Base-by-base conservation (phyloP, 495 filamentous ascomycete genomes). In the Penicillium mononematosum region DNA sequence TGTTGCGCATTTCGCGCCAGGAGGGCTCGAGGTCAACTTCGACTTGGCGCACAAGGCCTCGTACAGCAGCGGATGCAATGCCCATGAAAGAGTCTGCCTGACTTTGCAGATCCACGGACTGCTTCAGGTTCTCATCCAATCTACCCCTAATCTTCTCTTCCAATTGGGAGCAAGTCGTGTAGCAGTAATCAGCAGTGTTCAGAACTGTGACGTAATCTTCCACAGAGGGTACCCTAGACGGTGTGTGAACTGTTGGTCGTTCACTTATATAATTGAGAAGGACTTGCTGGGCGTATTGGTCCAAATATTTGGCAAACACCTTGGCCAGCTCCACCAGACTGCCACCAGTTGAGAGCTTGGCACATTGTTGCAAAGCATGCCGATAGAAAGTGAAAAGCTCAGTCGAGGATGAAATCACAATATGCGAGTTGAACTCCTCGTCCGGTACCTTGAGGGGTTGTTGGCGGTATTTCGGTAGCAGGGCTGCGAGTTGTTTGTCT, bases 361-460 rank as follows among this genome's bases (percentile, higher is more conserved):
- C 91, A 68, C 94, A 98, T 74, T 98, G 95, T 5, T 91, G 88
- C 14, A 98, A 75, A 3, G 89, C 90, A 43, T 90, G 81, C 39
- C 95, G 89, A 70, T 98, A 98, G 64, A 97, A 96, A 58, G 92
- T 90, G 73, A 98, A 98, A 11, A 98, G 84, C 65, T 98, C 94
- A 45, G 93, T 96, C 4, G 95, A 96, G 0, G 93, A 97, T 2
- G 90, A 79, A 42, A 96, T 89, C 51, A 96, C 94, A n/a, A 85
- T 82, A 64, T 96, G 88, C 0, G 90, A 78, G 36, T 90, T 88
- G 73, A 98, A 96, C 47, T 98, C 94, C 67, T 98, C 94, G 53
- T 97, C 93, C 1, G 83, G 73, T 12, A 88, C 84, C 22, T 89
- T 81, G 22, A 95, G 77, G 2, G 92, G 89, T 63, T 96, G 91